Conservation (phyloP, 306 rosid species). For the Mimosa pudica region DNA sequence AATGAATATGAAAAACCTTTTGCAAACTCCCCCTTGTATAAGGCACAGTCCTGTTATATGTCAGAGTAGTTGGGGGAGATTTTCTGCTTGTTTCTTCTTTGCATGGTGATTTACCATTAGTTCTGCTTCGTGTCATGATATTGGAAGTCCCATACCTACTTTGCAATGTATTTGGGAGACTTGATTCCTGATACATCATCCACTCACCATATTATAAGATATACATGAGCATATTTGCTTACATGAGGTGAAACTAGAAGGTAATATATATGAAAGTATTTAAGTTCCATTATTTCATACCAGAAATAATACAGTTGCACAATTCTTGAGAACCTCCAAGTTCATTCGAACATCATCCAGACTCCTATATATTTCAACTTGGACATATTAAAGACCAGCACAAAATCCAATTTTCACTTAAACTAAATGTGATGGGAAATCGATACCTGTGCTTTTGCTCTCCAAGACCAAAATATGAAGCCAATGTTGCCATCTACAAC, state of each 20-base stretch:
- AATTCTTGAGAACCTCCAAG: constrained; percentile 89
- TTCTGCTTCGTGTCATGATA: constrained; percentile 70
- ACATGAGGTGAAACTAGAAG: neutral
- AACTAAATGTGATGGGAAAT: neutral
- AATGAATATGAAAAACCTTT: constrained; percentile 49
- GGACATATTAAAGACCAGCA: neutral
- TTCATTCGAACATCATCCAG: constrained; percentile 99
- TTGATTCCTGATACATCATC: constrained; percentile 64
- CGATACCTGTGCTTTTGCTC: constrained; percentile 86
- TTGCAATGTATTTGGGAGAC: constrained; percentile 64
- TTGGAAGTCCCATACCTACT: constrained; percentile 52
- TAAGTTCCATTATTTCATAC: constrained; percentile 41
- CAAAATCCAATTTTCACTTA: constrained; percentile 9
- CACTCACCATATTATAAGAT: constrained; percentile 20
- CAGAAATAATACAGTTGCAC: constrained; percentile 93
- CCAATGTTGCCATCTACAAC: constrained; percentile 89
- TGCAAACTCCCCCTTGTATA: constrained; percentile 67
- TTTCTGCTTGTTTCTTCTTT: constrained; percentile 62
- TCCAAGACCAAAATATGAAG: constrained; percentile 84
- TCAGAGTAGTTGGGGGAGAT: constrained; percentile 61
- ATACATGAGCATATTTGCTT: constrained; percentile 12
- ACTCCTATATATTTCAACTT: constrained; percentile 56
- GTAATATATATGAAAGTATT: neutral
- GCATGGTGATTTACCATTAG: constrained; percentile 61
- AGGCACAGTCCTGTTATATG: constrained; percentile 73